Percentiles rank a stretch among this genome's conserved stretches.
These are phyloP conservation scores for Thinopyrum elongatum DNA, from an alignment of 176 grass and related monocot genomes.

Conservation along the genomic window DNA sequence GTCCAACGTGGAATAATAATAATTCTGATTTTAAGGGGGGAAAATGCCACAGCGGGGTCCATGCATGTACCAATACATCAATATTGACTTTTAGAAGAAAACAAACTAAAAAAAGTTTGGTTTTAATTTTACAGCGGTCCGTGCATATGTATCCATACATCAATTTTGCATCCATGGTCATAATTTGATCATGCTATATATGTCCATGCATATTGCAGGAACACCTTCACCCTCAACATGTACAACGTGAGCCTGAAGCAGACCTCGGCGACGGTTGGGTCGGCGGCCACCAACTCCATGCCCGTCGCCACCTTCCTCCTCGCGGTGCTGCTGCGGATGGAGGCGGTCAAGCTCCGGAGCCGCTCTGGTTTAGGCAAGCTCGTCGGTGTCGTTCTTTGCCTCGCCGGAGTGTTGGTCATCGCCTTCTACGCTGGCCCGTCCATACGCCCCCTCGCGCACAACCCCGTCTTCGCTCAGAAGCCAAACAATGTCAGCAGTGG, in stretches of 20 bases:
- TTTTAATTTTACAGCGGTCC: no score
- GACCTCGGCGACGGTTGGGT: constrained; percentile 23
- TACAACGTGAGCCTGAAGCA: constrained; percentile 16
- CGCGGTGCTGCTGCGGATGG: background rate
- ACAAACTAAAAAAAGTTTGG: no score
- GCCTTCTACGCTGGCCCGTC: constrained; percentile 66
- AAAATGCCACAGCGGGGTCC: no score
- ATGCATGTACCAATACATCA: no score
- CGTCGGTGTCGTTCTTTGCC: constrained; percentile 23
- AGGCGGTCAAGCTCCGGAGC: background rate
- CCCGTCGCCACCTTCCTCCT: constrained; percentile 13
- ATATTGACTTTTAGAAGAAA: no score
- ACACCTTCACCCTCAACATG: constrained; percentile 23
- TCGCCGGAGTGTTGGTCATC: constrained; percentile 48
- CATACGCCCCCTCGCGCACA: constrained; percentile 51
- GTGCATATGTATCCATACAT: background rate
- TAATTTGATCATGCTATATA: background rate
- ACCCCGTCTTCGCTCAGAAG: constrained; percentile 25
- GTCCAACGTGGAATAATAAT: background rate
- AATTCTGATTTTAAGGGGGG: no score
- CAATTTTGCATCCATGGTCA: background rate
- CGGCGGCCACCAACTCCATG: background rate
- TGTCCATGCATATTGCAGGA: background rate
- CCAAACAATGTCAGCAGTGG: background rate
- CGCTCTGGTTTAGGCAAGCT: background rate